A percentile compares a stretch with the other conserved stretches of the same genome.
Evolutionary conservation across 2,329 filamentous ascomycete genomes (phyloP).

Genomic region (Blastomyces gilchristii): DNA sequence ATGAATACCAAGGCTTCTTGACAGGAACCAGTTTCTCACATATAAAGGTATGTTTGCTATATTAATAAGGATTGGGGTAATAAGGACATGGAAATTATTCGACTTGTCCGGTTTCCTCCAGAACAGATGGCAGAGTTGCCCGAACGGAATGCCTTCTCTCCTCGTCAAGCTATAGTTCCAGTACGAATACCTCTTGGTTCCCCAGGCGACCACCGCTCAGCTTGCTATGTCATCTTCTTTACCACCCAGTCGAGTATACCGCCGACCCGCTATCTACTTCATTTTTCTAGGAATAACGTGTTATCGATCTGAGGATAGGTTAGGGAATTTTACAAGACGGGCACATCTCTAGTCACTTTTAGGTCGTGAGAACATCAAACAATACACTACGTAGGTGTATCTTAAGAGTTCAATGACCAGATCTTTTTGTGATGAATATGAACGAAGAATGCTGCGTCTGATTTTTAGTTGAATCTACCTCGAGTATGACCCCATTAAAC

Average conservation of each 20-base stretch:
- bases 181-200: not conserved
- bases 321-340: not conserved
- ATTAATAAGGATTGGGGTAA: not conserved
- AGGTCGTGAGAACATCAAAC: not conserved
- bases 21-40: not conserved
- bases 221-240: not conserved
- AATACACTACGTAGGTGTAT: not conserved
- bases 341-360: no score
- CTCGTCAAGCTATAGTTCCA: not conserved
- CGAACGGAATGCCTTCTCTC: not conserved
- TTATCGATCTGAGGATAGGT: not conserved
- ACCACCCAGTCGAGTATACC: not conserved
- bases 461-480: not conserved
- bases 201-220: not conserved
- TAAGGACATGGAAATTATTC: not conserved
- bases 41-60: not conserved
- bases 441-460: constrained; percentile 1
- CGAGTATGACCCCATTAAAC: not conserved
- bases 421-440: not conserved
- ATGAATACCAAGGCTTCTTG: not conserved
- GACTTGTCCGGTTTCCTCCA: not conserved
- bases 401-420: not conserved
- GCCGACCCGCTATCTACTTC: not conserved
- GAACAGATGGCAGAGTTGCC: not conserved
- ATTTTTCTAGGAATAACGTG: not conserved